phyloP scores from a whole-genome alignment of 495 filamentous ascomycete genomes.

The Thermothielavioides terrestris region DNA sequence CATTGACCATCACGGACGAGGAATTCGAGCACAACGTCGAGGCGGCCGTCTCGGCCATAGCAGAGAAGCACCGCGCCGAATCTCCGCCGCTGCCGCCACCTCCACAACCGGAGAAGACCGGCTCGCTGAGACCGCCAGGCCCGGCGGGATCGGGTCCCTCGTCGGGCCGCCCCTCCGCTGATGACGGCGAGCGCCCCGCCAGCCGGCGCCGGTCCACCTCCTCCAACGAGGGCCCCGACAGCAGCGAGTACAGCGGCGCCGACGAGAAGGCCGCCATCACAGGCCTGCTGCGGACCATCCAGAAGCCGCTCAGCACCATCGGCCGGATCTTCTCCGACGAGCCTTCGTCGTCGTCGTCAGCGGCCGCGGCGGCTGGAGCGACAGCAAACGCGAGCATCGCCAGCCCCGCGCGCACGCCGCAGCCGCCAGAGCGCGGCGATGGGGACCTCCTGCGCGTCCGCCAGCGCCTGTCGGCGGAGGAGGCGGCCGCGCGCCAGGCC shows the following conservation, averaged over 20 bases:
- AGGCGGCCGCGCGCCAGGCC: constrained; percentile 88
- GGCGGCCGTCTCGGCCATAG: constrained; percentile 90
- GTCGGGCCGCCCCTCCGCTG: constrained; percentile 33
- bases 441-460: constrained; percentile 31
- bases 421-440: constrained; percentile 40
- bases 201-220: constrained; percentile 36
- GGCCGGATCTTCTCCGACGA: constrained; percentile 97
- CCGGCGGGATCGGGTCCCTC: constrained; percentile 17
- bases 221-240: constrained; percentile 31
- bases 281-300: constrained; percentile 82
- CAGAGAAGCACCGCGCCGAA: constrained; percentile 66
- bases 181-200: constrained; percentile 37
- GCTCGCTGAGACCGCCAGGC: constrained; percentile 36
- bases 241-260: constrained; percentile 32
- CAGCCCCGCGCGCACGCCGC: constrained; percentile 50
- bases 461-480: constrained; percentile 58
- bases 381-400: constrained; percentile 29
- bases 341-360: constrained; percentile 24
- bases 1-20: constrained; percentile 83
- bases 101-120: constrained; percentile 53
- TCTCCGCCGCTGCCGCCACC: constrained; percentile 37
- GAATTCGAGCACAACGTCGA: constrained; percentile 96
- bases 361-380: constrained; percentile 28
- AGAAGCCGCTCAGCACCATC: constrained; percentile 84
- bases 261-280: constrained; percentile 74